Evolutionary conservation across 257 asterid species (phyloP), one percentile per base, ranked within the genome.

Genomic region (Solanum arcanum): DNA sequence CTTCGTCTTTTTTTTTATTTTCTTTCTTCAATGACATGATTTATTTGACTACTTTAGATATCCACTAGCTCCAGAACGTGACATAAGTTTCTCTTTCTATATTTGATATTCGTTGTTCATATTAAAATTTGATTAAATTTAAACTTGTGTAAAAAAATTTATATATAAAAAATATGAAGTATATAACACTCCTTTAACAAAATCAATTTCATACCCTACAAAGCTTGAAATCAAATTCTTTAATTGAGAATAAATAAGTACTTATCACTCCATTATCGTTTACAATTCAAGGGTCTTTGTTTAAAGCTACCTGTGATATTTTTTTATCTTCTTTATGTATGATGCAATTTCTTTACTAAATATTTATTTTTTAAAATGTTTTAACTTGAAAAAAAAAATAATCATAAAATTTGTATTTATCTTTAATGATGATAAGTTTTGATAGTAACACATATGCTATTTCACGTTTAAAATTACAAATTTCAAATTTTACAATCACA

Each of bases 121-220:
- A 56, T 56, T 56, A 56, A 4, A 7, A 56, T 10, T 18, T 18
- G 3, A 27, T 68, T 12, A 27, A 68, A 68, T 27, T 68, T 2
- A 68, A 0, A 68, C 3, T 27, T 68, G 3, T 14, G 0, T 68
- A 5, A 7, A 68, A 9, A 13, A 0, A 0, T 3, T 13, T 1
- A 68, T 5, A 62, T n/a, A 0, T 2, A 0, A 9, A 9, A 4
- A 23, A 11, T 23, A 60, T 10, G 2, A 12, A 12, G 16, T 2
- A 5, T 2, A 10, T 5, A 5, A 11, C 13, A 62, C 7, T 23
- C 5, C 31, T 10, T 10, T 68, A 68, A 68, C 3, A 68, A 68
- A 13, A 4, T 14, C 3, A 0, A 68, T 14, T 68, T 12, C 6
- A 16, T 27, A 7, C 6, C 0, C 6, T 14, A 29, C 6, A 68